Conservation (phyloP, 805 yeast genomes). For the Zygotorulaspora florentina region DNA sequence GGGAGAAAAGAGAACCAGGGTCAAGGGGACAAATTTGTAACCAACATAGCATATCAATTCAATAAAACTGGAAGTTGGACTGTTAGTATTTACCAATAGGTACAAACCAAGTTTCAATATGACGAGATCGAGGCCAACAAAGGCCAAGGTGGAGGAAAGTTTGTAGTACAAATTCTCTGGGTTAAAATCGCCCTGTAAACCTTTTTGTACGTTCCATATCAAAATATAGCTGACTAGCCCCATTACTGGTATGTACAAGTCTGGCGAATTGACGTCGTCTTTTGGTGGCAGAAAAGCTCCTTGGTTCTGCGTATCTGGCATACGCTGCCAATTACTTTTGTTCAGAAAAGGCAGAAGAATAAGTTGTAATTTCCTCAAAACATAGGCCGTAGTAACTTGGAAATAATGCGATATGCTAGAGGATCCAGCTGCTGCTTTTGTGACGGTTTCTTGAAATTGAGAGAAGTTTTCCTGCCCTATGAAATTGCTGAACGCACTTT, state of each 20-base stretch:
- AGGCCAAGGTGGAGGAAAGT: conserved; percentile 81
- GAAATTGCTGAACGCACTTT: conserved; percentile 57
- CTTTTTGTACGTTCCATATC: conserved; percentile 78
- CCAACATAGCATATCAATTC: conserved; percentile 89
- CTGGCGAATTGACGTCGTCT: conserved; percentile 92
- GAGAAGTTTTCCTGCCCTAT: conserved; percentile 55
- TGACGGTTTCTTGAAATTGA: conserved; percentile 46
- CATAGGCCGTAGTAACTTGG: conserved; percentile 87
- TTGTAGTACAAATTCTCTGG: conserved; percentile 88
- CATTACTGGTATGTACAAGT: conserved; percentile 92
- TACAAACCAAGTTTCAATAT: conserved; percentile 80
- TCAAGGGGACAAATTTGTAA: conserved; percentile 84
- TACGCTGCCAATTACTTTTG: conserved; percentile 75
- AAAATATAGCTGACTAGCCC: conserved; percentile 83
- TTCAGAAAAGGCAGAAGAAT: conserved; percentile 81
- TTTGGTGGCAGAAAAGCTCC: conserved; percentile 54
- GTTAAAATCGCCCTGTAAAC: conserved; percentile 83
- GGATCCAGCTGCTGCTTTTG: conserved; percentile 36
- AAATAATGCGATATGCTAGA: conserved; percentile 77
- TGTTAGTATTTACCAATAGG: conserved; percentile 43
- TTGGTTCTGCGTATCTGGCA: conserved; percentile 24
- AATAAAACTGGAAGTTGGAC: conserved; percentile 49
- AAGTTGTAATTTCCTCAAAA: conserved; percentile 62
- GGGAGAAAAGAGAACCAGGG: conserved; percentile 52
- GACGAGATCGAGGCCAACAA: conserved; percentile 68